Evolutionary conservation across 805 yeast species (phyloP).

Genomic region (Saturnispora ahearnii): DNA sequence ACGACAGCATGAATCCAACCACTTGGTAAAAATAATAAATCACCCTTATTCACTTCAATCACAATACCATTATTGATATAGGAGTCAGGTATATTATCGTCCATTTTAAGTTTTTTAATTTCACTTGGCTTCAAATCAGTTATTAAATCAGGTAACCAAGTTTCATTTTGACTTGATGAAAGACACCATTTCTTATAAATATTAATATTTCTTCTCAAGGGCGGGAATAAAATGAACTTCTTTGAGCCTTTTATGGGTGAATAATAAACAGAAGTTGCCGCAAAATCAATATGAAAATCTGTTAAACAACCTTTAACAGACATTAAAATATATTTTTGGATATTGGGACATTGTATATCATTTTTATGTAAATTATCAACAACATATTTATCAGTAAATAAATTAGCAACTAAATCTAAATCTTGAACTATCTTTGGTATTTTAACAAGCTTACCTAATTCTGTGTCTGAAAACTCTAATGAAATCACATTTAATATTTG

Average conservation of each 20-base stretch:
- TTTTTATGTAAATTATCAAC: not conserved
- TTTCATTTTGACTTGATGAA: conserved; percentile 48
- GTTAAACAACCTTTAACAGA: conserved; percentile 74
- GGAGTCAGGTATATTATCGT: conserved; percentile 15
- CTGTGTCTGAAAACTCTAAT: conserved; percentile 60
- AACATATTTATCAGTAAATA: conserved; percentile 38
- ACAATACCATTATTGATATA: conserved; percentile 30
- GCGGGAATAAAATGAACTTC: conserved; percentile 71
- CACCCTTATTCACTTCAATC: conserved; percentile 43
- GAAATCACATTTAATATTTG: conserved; percentile 74
- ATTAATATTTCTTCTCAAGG: conserved; percentile 52
- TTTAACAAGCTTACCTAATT: conserved; percentile 37
- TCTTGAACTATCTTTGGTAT: conserved; percentile 61
- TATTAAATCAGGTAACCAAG: conserved; percentile 54
- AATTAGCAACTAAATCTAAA: conserved; percentile 59
- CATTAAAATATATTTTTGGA: conserved; percentile 76
- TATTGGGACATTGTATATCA: conserved; percentile 38
- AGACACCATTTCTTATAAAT: conserved; percentile 67
- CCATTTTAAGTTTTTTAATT: not conserved
- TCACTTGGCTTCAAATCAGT: conserved; percentile 15
- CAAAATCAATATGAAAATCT: conserved; percentile 87
- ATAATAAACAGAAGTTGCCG: conserved; percentile 88
- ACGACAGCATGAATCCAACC: conserved; percentile 92
- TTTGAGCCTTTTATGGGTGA: conserved; percentile 71
- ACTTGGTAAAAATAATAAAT: conserved; percentile 73